A percentile compares a stretch with the other conserved stretches of the same genome.
Evolutionary conservation across 106 monocot species (phyloP).

Genomic region (Phalaenopsis aphrodite): DNA sequence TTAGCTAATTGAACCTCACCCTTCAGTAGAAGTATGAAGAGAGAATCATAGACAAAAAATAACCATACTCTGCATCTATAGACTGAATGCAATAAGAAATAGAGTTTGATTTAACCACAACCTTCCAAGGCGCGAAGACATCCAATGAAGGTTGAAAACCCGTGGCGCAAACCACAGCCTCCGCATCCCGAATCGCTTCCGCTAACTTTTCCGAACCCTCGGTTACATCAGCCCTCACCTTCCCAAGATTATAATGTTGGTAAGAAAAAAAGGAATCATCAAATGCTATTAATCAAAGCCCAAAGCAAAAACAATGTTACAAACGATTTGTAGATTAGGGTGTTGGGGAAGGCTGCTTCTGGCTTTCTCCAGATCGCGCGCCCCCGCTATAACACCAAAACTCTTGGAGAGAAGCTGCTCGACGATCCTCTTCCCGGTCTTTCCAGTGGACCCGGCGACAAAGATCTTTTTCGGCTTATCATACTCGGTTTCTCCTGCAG

Average conservation of each 20-base stretch:
- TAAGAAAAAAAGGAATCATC: neutral
- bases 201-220: constrained; percentile 37
- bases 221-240: constrained; percentile 55
- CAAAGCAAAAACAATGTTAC: neutral
- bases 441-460: constrained; percentile 66
- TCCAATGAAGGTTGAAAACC: constrained; percentile 57
- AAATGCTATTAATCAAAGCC: neutral
- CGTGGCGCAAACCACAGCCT: constrained; percentile 69
- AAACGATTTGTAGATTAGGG: constrained; percentile 50
- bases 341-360: constrained; percentile 28
- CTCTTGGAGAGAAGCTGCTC: constrained; percentile 56
- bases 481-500: neutral
- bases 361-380: constrained; percentile 44
- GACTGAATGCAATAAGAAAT: neutral
- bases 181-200: constrained; percentile 49
- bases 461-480: constrained; percentile 36
- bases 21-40: neutral
- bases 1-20: neutral
- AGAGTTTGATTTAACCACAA: constrained; percentile 6
- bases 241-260: neutral
- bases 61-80: neutral
- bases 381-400: constrained; percentile 48
- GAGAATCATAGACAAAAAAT: neutral
- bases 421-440: constrained; percentile 61
- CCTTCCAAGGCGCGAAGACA: constrained; percentile 84